phyloP scores from a whole-genome alignment of 2,329 filamentous ascomycete species.

The Xylariaceae sp. region DNA sequence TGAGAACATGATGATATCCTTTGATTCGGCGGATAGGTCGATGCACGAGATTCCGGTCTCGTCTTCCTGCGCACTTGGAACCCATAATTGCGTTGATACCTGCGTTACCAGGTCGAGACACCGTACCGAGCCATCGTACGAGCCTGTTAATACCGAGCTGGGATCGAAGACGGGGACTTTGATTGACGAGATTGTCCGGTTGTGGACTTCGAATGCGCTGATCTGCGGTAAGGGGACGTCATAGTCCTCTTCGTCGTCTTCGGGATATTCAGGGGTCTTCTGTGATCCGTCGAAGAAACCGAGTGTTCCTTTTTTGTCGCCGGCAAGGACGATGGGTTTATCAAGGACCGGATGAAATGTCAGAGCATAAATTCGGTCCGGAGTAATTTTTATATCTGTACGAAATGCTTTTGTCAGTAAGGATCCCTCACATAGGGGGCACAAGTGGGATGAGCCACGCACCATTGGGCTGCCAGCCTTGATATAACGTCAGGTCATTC shows the following conservation, averaged over 20 bases:
- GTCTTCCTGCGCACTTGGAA: conserved; percentile 60
- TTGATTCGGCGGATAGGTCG: conserved; percentile 66
- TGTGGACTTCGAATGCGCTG: conserved; percentile 83
- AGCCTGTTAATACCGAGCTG: conserved; percentile 74
- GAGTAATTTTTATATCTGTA: conserved; percentile 82
- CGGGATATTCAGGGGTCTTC: conserved; percentile 45
- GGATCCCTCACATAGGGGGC: too few species aligned
- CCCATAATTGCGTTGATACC: conserved; percentile 74
- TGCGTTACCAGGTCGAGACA: conserved; percentile 79
- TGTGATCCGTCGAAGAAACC: conserved; percentile 89
- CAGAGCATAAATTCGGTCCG: conserved; percentile 80
- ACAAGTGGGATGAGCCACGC: conserved; percentile 28
- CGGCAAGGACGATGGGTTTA: conserved; percentile 86
- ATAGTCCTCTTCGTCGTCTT: conserved; percentile 62
- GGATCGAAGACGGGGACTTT: conserved; percentile 68
- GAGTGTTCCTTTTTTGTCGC: conserved; percentile 87
- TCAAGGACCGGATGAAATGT: conserved; percentile 81
- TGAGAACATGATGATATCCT: conserved; percentile 77
- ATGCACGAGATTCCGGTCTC: conserved; percentile 80
- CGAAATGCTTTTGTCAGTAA: not conserved
- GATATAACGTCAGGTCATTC: conserved; percentile 72
- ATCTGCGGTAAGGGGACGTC: conserved; percentile 69
- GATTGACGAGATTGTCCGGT: conserved; percentile 81
- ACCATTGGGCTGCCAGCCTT: conserved; percentile 78
- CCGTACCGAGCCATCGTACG: conserved; percentile 89